Conservation (phyloP, 192 early-diverging fungal species). For the Coemansia sp. region DNA sequence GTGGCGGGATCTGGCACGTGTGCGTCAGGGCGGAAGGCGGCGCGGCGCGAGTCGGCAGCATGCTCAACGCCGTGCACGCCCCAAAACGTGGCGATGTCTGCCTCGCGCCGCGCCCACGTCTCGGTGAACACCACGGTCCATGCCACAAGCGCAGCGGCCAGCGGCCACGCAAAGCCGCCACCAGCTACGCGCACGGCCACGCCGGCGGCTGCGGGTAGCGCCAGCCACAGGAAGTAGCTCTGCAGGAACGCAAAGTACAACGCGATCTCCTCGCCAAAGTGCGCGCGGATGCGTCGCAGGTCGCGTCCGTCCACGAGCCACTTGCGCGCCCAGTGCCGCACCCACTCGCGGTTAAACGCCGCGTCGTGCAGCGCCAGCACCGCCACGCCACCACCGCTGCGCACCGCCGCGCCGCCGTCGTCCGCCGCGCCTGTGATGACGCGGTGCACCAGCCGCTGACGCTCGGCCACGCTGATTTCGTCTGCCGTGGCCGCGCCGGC, state of each 20-base stretch:
- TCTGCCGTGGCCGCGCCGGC: conserved; percentile 15
- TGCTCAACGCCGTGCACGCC: conserved; percentile 54
- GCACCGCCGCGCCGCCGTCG: conserved; percentile 43
- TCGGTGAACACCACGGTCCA: conserved; percentile 75
- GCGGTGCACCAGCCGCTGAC: conserved; percentile 37
- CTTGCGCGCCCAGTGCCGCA: conserved; percentile 77
- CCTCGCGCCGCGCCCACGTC: conserved; percentile 78
- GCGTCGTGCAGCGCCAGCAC: conserved; percentile 81
- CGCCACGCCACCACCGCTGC: conserved; percentile 63
- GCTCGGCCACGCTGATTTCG: conserved; percentile 27
- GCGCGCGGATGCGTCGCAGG: conserved; percentile 70
- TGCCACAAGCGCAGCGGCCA: conserved; percentile 63
- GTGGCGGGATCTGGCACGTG: conserved; percentile 65
- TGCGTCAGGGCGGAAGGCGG: conserved; percentile 68
- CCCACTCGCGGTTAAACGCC: conserved; percentile 79
- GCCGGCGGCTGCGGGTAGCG: conserved; percentile 67
- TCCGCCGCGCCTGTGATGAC: conserved; percentile 34
- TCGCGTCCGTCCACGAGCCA: conserved; percentile 75
- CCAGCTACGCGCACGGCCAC: conserved; percentile 58
- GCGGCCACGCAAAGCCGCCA: conserved; percentile 63
- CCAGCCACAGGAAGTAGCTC: conserved; percentile 79
- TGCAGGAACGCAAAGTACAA: conserved; percentile 95
- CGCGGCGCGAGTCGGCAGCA: conserved; percentile 58
- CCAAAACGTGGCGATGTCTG: conserved; percentile 75
- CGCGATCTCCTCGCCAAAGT: conserved; percentile 91